Conservation (phyloP, 768 basidiomycete species). For the Russula sp. region DNA sequence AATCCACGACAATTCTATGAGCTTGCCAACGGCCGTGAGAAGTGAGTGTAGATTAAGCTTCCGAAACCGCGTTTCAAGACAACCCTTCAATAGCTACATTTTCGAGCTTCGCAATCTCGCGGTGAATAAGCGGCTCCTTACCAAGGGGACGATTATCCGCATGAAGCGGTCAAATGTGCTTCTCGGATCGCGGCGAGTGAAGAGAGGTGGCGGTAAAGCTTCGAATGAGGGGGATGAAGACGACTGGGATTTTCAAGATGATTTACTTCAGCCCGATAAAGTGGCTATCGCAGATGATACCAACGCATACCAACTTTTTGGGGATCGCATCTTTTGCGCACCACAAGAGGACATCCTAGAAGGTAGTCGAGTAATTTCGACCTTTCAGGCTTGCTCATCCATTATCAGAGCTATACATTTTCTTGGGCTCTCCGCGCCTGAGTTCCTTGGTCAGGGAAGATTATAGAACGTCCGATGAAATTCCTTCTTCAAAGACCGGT, state of each 20-base stretch:
- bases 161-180: conserved; percentile 73
- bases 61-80: not conserved
- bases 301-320: conserved; percentile 73
- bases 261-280: conserved; percentile 60
- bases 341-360: conserved; percentile 91
- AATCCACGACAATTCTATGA: conserved; percentile 69
- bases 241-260: conserved; percentile 66
- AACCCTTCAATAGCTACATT: conserved; percentile 54
- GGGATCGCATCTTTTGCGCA: conserved; percentile 65
- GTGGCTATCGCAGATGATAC: conserved; percentile 86
- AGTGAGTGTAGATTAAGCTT: conserved; percentile 40
- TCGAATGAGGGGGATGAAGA: conserved; percentile 56
- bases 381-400: not conserved
- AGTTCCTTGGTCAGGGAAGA: conserved; percentile 73
- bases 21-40: conserved; percentile 59
- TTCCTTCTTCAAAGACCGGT: conserved; percentile 43
- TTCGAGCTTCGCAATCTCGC: conserved; percentile 80
- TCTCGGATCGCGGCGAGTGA: conserved; percentile 62
- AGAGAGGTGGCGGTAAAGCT: conserved; percentile 31
- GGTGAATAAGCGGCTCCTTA: conserved; percentile 56
- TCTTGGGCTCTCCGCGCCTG: conserved; percentile 70
- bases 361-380: conserved; percentile 3
- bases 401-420: conserved; percentile 59
- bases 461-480: conserved; percentile 54
- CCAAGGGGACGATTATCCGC: conserved; percentile 43